Base-by-base conservation (phyloP, 805 yeast species). In the Suhomyces tanzawaensis region DNA sequence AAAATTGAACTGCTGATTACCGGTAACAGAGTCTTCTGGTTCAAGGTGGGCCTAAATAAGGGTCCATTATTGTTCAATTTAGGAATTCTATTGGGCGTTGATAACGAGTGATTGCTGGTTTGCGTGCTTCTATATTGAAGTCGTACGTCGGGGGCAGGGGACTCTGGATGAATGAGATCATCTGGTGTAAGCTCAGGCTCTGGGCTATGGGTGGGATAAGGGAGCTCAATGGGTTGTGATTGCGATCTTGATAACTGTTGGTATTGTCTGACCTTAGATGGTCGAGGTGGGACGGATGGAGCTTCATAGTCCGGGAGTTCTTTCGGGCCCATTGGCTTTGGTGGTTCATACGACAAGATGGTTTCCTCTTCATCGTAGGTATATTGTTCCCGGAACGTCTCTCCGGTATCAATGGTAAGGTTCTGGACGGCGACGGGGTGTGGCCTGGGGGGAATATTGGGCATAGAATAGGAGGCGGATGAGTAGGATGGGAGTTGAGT, bases 251-350 rank as follows among this genome's bases (percentile, higher is more conserved):
- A 42, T 3, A 45, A 26, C 23, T 45, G 47, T 17, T 45, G 48
- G 23, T 44, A 44, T 30, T 32, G 39, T 25, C 48, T 29, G 12
- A n/a, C 25, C 29, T 17, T 25, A 34, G 18, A 27, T 28, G 36
- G 30, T 18, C 21, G 17, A 12, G 17, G 25, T 19, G 32, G 38
- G 5, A 22, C 22, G 27, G 25, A 27, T 2, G 23, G 34, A 22
- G 22, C 34, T 16, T 56, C 56, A 39, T 66, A 67, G 13, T 61
- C 65, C 4, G 69, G 64, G 16, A 68, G 46, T 29, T 57, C 63
- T 46, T 61, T 59, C 2, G 73, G 73, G 1, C 73, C 73, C 56
- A 55, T 65, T 2, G 66, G 72, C 29, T 57, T 57, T 13, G 69
- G 66, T 26, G 64, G 59, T 4, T 60, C 66, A 36, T 41, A 45